Evolutionary conservation across 2,329 filamentous ascomycete species (phyloP), one percentile per base, ranked within the genome.

Genomic region (Harringtonia aguacate): DNA sequence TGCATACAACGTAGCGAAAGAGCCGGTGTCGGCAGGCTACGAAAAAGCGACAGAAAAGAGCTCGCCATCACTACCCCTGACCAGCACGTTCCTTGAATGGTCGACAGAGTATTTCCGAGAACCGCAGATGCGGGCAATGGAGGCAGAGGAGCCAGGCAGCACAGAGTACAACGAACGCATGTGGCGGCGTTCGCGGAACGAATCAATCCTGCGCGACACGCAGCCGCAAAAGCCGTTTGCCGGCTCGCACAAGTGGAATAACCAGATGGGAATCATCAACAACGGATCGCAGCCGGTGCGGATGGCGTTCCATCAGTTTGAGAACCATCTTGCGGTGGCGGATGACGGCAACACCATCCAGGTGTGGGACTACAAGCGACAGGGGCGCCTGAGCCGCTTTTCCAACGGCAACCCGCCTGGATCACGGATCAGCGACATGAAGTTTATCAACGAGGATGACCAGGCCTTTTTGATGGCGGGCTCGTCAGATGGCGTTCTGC

Each of bases 361-460:
- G 46, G 77, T 98, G 27, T 97, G 92, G 86, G 92, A 98, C 61
- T 98, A 89, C 84, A 81, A 87, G 62, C 77, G 76, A 44, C 79
- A 84, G 51, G 74, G 72, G 40, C 78, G 82, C 29, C 68, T 95
- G 50, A 86, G 79, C 58, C 81, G 84, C 44, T 98, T 98, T 63
- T 94, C 86, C 24, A 97, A 97, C 56, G 89, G 86, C 39, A 98
- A 98, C 56, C 92, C 92, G 0, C 72, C 81, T 28, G 87, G 89
- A 3, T 95, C 88, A 22, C 87, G 81, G 54, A 94, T 98, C 55
- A 95, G 88, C 43, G 89, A 97, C 60, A 81, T 95, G 59, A 86
- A 88, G 45, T 95, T 97, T 62, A 94, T 98, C 68, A 98, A 98
- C 54, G 92, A 98, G 62, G 92, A 98, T 55, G 92, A 98, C 58